phyloP scores from a whole-genome alignment of 1,284 basidiomycete species.

The Rhodotorula glutinis region DNA sequence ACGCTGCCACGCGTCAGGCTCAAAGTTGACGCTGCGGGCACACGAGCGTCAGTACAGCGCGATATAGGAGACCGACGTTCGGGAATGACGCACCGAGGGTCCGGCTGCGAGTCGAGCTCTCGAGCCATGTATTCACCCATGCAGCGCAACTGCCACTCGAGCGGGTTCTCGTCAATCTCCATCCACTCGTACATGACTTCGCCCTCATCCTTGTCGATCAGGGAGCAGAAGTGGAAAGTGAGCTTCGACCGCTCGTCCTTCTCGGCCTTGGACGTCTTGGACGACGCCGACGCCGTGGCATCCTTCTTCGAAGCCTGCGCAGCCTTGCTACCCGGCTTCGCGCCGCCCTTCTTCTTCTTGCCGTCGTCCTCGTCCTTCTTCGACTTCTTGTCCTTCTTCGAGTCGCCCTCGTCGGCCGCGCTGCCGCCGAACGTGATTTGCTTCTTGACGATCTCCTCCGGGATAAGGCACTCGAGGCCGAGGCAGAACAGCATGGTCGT shows the following conservation, averaged over 20 bases:
- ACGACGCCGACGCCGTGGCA: constrained; percentile 5
- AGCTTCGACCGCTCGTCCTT: constrained; percentile 50
- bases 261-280: constrained; percentile 32
- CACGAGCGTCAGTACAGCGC: neutral
- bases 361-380: constrained; percentile 32
- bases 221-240: constrained; percentile 53
- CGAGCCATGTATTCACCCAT: constrained; percentile 70
- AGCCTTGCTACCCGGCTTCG: constrained; percentile 29
- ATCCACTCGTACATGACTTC: constrained; percentile 55
- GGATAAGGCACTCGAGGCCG: constrained; percentile 54
- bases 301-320: constrained; percentile 28
- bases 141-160: constrained; percentile 63
- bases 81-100: constrained; percentile 49
- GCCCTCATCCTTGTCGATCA: constrained; percentile 53
- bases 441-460: constrained; percentile 33
- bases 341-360: constrained; percentile 32
- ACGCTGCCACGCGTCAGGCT: constrained; percentile 68
- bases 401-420: neutral
- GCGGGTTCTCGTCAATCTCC: constrained; percentile 57
- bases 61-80: neutral
- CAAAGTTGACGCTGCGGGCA: constrained; percentile 54
- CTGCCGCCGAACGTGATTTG: constrained; percentile 33
- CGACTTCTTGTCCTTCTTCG: constrained; percentile 25
- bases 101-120: constrained; percentile 61
- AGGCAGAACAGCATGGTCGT: constrained; percentile 52